A percentile compares a stretch with the other conserved stretches of the same genome.
These are phyloP conservation scores for Curvularia sp. DNA, from an alignment of 2,329 filamentous ascomycete species.

Conservation along the genomic window DNA sequence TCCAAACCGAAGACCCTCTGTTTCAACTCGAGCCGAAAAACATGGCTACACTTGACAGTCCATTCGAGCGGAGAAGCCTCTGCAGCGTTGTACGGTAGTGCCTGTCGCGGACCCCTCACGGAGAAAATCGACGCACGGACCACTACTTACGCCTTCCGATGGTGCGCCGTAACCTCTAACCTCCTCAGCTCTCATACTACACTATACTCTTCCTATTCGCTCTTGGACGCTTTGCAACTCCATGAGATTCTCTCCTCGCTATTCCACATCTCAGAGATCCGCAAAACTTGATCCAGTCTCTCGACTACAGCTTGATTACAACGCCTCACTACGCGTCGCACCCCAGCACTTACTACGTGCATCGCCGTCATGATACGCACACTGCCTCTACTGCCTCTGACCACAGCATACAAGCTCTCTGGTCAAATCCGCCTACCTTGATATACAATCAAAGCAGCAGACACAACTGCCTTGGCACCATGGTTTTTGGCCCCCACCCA, in stretches of 20 bases:
- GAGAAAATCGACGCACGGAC: conserved; percentile 16
- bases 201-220: background rate
- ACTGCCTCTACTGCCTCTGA: background rate
- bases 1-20: conserved; percentile 28
- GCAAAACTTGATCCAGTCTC: background rate
- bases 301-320: background rate
- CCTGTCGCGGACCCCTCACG: conserved; percentile 18
- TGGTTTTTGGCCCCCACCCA: background rate
- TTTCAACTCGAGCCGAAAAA: conserved; percentile 17
- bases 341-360: background rate
- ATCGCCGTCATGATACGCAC: background rate
- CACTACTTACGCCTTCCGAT: conserved; percentile 3
- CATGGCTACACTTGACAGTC: background rate
- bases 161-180: conserved; percentile 8
- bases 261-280: background rate
- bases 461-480: background rate
- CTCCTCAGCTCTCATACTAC: background rate
- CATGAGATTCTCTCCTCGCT: background rate
- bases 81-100: conserved; percentile 8
- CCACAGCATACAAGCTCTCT: background rate
- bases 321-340: background rate
- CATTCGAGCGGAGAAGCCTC: background rate
- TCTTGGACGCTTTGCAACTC: too few relatives aligned
- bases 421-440: background rate
- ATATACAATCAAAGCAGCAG: background rate